Evolutionary conservation across 257 asterid genomes (phyloP).

Genomic region (Primulina eburnea): DNA sequence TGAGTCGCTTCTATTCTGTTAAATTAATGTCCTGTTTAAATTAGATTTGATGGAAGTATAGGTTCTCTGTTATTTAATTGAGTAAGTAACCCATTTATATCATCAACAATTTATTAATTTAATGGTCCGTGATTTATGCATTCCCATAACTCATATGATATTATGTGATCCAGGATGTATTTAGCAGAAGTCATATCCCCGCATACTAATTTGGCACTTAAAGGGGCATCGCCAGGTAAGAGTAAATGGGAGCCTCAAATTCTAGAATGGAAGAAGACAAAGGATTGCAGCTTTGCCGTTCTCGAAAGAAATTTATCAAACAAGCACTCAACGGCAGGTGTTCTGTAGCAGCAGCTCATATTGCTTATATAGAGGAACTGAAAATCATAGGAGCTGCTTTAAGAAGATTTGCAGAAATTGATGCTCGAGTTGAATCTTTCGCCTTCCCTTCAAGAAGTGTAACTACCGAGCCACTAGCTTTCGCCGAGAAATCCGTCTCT

Average conservation of each 20-base stretch:
- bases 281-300: conserved; percentile 87
- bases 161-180: conserved; percentile 18
- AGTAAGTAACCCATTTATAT: neutral
- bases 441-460: conserved; percentile 42
- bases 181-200: conserved; percentile 16
- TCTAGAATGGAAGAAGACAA: conserved; percentile 88
- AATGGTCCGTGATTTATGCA: neutral
- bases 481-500: neutral
- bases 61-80: neutral
- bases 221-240: neutral
- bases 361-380: conserved; percentile 67
- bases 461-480: conserved; percentile 39
- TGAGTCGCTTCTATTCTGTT: neutral
- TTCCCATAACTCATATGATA: neutral
- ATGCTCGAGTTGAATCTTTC: conserved; percentile 51
- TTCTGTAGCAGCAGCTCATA: conserved; percentile 81
- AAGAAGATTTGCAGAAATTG: conserved; percentile 68
- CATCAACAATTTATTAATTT: neutral
- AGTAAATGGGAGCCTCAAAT: conserved; percentile 78
- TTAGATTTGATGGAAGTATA: neutral
- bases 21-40: neutral
- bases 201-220: conserved; percentile 8
- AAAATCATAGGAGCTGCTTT: conserved; percentile 62
- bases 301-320: conserved; percentile 84
- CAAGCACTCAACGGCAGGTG: conserved; percentile 96